phyloP scores from a whole-genome alignment of 169 alveolate species.

The Haemoproteus tartakovskyi region DNA sequence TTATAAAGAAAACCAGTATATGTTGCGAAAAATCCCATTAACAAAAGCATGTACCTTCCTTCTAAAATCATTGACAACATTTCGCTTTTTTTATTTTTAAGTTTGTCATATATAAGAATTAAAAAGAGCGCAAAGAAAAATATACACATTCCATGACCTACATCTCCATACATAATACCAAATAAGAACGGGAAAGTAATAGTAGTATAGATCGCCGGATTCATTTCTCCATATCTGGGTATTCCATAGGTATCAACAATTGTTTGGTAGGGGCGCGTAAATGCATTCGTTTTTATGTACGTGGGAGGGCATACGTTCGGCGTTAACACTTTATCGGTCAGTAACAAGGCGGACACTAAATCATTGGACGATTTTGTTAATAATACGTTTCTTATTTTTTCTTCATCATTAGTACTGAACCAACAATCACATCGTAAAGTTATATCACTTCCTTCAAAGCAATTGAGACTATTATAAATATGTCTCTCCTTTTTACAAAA shows the following conservation, averaged over 20 bases:
- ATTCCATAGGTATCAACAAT: conserved; percentile 99
- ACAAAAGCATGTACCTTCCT: conserved; percentile 90
- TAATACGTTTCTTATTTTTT: conserved; percentile 81
- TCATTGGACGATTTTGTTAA: conserved; percentile 78
- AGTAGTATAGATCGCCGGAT: conserved; percentile 96
- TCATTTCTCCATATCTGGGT: conserved; percentile 97
- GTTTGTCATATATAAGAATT: conserved; percentile 68
- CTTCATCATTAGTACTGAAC: conserved; percentile 92
- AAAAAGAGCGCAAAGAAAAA: conserved; percentile 83
- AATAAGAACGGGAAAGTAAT: conserved; percentile 98
- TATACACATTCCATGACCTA: conserved; percentile 96
- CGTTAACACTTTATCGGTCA: conserved; percentile 76
- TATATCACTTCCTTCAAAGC: conserved; percentile 89
- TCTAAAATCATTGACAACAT: conserved; percentile 72
- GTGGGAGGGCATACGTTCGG: conserved; percentile 92
- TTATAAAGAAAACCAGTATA: conserved; percentile 96
- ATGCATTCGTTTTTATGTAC: conserved; percentile 90
- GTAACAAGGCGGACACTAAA: conserved; percentile 81
- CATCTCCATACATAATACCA: conserved; percentile 99
- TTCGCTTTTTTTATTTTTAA: conserved; percentile 76
- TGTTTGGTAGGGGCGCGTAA: conserved; percentile 90
- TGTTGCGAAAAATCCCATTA: conserved; percentile 95
- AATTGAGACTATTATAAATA: conserved; percentile 88
- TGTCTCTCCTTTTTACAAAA: conserved; percentile 93
- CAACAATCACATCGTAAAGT: conserved; percentile 95